Conservation (phyloP, 345 rosid genomes). For the Populus tremula region DNA sequence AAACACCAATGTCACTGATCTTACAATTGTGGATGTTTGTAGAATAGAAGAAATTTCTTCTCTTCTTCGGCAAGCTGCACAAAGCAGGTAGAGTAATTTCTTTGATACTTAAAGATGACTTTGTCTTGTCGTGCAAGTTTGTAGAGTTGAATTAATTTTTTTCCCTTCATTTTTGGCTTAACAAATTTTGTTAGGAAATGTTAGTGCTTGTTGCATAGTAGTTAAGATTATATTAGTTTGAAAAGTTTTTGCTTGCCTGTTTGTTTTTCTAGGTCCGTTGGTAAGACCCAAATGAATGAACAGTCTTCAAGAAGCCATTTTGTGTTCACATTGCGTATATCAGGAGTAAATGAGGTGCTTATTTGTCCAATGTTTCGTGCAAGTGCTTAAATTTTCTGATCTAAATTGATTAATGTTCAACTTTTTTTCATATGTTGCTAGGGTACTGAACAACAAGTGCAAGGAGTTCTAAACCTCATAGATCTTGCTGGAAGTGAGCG, state of each 20-base stretch:
- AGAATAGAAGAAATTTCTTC: slow-evolving; percentile 68
- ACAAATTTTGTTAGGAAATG: background rate
- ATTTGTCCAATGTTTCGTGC: background rate
- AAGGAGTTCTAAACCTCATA: slow-evolving; percentile 85
- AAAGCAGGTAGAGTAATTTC: slow-evolving; percentile 63
- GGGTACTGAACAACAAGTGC: slow-evolving; percentile 90
- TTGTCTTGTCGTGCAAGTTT: background rate
- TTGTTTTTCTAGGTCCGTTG: slow-evolving; percentile 59
- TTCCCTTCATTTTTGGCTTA: background rate
- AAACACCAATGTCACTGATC: slow-evolving; percentile 74
- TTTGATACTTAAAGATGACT: background rate
- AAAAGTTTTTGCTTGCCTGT: background rate
- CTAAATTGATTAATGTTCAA: slow-evolving; percentile 3
- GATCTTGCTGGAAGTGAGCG: slow-evolving; percentile 99
- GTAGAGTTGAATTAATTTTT: background rate
- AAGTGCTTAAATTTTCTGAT: background rate
- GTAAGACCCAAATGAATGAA: slow-evolving; percentile 80
- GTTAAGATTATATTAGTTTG: background rate
- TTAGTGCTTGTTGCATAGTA: background rate
- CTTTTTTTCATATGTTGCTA: slow-evolving; percentile 27
- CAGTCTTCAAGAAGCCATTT: slow-evolving; percentile 38
- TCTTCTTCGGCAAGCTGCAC: slow-evolving; percentile 78
- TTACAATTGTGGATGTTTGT: slow-evolving; percentile 78
- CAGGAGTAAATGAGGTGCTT: slow-evolving; percentile 77
- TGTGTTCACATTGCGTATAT: slow-evolving; percentile 80